Evolutionary conservation across 495 filamentous ascomycete species (phyloP).

Genomic region (Lindgomyces ingoldianus): DNA sequence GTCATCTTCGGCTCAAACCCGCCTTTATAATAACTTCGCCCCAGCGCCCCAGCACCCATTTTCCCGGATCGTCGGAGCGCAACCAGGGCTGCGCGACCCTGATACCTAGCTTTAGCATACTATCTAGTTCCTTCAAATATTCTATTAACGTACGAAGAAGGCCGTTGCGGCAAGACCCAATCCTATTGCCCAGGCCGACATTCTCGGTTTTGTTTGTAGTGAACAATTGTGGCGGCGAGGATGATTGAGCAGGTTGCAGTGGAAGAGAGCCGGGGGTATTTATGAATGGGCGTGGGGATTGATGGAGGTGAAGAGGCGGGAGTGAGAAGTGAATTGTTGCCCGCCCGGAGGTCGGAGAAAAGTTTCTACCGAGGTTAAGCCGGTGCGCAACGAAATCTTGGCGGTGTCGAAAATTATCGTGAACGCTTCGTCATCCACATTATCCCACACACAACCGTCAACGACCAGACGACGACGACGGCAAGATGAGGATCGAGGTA

Average conservation of each 20-base stretch:
- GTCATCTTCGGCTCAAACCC: slow-evolving; percentile 96
- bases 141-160: slow-evolving; percentile 47
- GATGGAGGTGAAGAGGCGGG: background rate
- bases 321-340: slow-evolving; percentile 5
- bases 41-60: slow-evolving; percentile 54
- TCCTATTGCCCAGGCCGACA: slow-evolving; percentile 77
- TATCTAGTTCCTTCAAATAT: background rate
- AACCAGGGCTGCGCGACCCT: slow-evolving; percentile 90
- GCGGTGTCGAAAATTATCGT: slow-evolving; percentile 3
- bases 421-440: background rate
- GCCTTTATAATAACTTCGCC: slow-evolving; percentile 93
- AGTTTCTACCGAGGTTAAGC: background rate
- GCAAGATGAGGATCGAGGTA: slow-evolving; percentile 62
- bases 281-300: background rate
- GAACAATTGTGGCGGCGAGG: too few species aligned
- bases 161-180: slow-evolving; percentile 66
- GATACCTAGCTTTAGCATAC: background rate
- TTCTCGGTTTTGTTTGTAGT: slow-evolving; percentile 43
- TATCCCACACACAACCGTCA: background rate
- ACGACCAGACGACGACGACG: background rate
- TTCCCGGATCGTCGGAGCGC: slow-evolving; percentile 81
- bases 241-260: too few species aligned
- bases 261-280: background rate
- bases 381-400: slow-evolving; percentile 8
- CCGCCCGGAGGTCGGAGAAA: slow-evolving; percentile 8